Evolutionary conservation across 2,329 filamentous ascomycete genomes (phyloP).

Genomic region (Didymella pomorum): DNA sequence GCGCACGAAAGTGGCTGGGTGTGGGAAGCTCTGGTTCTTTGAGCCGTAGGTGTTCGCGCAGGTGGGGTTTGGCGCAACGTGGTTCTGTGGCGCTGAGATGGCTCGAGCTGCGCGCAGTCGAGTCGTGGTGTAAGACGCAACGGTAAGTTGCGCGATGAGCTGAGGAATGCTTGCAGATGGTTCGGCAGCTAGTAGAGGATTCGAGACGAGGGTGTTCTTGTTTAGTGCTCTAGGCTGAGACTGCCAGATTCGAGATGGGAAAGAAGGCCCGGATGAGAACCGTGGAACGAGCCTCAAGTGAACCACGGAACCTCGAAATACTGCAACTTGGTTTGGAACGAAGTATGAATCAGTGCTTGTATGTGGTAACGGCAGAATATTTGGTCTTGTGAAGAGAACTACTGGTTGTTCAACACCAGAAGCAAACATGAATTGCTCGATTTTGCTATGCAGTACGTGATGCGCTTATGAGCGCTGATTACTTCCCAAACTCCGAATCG

Average conservation of each 20-base stretch:
- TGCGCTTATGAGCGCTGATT: background rate
- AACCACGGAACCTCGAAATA: background rate
- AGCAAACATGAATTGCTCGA: background rate
- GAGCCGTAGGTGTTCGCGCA: background rate
- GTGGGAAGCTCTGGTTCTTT: background rate
- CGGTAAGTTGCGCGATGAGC: background rate
- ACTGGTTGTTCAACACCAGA: background rate
- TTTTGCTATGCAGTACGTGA: background rate
- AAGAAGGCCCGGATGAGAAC: background rate
- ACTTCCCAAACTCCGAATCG: background rate
- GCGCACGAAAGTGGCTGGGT: background rate
- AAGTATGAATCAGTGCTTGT: background rate
- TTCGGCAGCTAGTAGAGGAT: background rate
- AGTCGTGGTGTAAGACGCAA: background rate
- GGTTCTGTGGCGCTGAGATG: background rate
- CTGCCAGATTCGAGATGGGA: background rate
- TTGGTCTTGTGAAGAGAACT: background rate
- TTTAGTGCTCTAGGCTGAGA: background rate
- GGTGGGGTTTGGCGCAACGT: background rate
- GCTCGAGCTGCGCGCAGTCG: background rate
- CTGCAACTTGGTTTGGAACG: background rate
- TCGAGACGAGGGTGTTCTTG: background rate
- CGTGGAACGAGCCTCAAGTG: background rate
- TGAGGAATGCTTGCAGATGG: background rate
- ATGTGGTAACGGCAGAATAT: background rate